These are phyloP conservation scores for Datisca glomerata DNA, from an alignment of 306 rosid species.

Conservation along the genomic window DNA sequence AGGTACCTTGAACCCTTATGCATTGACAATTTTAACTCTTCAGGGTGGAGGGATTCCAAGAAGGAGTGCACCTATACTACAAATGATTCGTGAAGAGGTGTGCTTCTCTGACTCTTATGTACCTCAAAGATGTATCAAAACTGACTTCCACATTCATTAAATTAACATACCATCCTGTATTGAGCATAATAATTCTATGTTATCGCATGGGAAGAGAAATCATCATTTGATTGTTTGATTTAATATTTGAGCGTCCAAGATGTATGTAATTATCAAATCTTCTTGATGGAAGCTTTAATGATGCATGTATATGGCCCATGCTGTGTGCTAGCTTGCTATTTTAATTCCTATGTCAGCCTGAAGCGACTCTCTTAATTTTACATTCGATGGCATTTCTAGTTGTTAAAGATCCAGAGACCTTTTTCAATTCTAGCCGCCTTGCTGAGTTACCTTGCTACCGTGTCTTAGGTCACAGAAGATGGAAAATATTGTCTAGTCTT, in stretches of 20 bases:
- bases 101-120: constrained; percentile 14
- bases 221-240: too few species aligned
- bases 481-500: constrained; percentile 69
- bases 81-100: constrained; percentile 87
- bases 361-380: too few species aligned
- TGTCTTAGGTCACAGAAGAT: constrained; percentile 63
- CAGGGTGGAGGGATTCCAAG: constrained; percentile 94
- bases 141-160: not conserved
- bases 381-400: too few species aligned
- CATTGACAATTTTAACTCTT: constrained; percentile 13
- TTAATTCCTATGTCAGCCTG: too few species aligned
- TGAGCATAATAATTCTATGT: not conserved
- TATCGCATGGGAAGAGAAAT: too few species aligned
- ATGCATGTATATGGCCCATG: not conserved
- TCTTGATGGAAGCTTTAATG: not conserved
- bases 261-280: too few species aligned
- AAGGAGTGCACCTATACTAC: constrained; percentile 75
- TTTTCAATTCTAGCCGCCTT: constrained; percentile 1
- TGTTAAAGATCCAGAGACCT: not conserved
- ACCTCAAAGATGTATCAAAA: not conserved
- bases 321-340: not conserved
- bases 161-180: not conserved
- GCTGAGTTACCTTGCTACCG: constrained; percentile 10
- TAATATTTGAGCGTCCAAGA: too few species aligned
- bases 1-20: not conserved